Evolutionary conservation across 225 moss, liverwort and hornwort genomes (phyloP).

Genomic region (Bryum argenteum): DNA sequence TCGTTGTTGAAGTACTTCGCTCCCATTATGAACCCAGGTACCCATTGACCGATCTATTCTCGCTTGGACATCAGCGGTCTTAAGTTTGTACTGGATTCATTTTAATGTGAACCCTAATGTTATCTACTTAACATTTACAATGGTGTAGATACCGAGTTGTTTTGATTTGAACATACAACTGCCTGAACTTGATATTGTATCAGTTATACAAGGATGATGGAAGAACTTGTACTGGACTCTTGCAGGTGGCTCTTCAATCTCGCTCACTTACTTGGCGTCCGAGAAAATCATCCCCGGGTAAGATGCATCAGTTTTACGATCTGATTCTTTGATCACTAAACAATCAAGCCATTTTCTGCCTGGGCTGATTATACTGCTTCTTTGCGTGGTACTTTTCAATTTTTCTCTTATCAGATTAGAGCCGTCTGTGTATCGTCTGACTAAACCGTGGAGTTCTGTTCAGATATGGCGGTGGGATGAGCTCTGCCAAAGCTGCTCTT

Average conservation of each 20-base stretch:
- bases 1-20: slow-evolving; percentile 90
- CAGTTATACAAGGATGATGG: no score
- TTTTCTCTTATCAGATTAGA: not conserved
- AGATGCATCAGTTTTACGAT: slow-evolving; percentile 8
- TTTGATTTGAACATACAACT: not conserved
- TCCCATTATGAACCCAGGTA: slow-evolving; percentile 41
- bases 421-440: not conserved
- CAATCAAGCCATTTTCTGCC: no score
- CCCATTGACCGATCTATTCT: no score
- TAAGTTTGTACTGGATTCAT: no score
- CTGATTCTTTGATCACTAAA: not conserved
- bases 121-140: no score
- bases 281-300: slow-evolving; percentile 95
- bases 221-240: slow-evolving; percentile 15
- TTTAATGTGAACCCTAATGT: no score
- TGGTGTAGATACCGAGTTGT: not conserved
- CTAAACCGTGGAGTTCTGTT: slow-evolving; percentile 12
- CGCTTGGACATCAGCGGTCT: no score
- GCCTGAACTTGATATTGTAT: not conserved
- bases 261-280: slow-evolving; percentile 89
- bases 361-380: not conserved
- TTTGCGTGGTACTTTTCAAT: not conserved
- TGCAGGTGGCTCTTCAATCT: slow-evolving; percentile 78
- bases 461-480: slow-evolving; percentile 99
- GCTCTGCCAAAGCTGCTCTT: slow-evolving; percentile 98